Conservation (phyloP, 2,329 filamentous ascomycete species). For the Calonectria fujianensis region DNA sequence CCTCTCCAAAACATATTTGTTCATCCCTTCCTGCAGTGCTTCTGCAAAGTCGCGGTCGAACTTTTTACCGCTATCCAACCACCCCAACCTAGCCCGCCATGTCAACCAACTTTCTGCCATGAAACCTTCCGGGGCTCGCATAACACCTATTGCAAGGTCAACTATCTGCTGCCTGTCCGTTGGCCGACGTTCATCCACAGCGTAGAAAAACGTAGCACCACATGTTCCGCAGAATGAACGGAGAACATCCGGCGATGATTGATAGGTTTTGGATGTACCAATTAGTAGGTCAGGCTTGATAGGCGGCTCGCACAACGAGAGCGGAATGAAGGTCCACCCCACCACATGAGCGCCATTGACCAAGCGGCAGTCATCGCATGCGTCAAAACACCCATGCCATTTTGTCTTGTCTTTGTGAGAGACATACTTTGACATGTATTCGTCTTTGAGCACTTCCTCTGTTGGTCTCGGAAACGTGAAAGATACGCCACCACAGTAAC, state of each 20-base stretch:
- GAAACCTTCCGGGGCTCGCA: constrained; percentile 66
- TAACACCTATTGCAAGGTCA: constrained; percentile 65
- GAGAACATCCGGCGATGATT: constrained; percentile 61
- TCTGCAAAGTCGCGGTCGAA: constrained; percentile 62
- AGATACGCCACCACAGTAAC: constrained; percentile 68
- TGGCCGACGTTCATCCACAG: constrained; percentile 53
- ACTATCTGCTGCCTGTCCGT: constrained; percentile 60
- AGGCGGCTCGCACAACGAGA: constrained; percentile 59
- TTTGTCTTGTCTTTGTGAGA: constrained; percentile 62
- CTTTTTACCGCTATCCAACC: constrained; percentile 58
- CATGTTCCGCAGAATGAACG: constrained; percentile 68
- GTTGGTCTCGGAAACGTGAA: constrained; percentile 66
- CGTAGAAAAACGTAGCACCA: constrained; percentile 66
- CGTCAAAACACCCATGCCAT: constrained; percentile 65
- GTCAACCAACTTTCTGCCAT: constrained; percentile 68
- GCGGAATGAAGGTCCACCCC: constrained; percentile 66
- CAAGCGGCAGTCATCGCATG: constrained; percentile 67
- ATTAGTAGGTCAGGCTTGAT: constrained; percentile 61
- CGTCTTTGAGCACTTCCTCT: constrained; percentile 55
- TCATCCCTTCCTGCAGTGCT: constrained; percentile 61
- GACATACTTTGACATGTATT: constrained; percentile 58
- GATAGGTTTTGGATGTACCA: constrained; percentile 67
- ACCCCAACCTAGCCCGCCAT: constrained; percentile 64
- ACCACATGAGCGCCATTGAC: constrained; percentile 64
- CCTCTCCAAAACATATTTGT: constrained; percentile 60